Evolutionary conservation across 1,284 basidiomycete genomes (phyloP), one percentile per base, ranked within the genome.

Genomic region (Papiliotrema flavescens): DNA sequence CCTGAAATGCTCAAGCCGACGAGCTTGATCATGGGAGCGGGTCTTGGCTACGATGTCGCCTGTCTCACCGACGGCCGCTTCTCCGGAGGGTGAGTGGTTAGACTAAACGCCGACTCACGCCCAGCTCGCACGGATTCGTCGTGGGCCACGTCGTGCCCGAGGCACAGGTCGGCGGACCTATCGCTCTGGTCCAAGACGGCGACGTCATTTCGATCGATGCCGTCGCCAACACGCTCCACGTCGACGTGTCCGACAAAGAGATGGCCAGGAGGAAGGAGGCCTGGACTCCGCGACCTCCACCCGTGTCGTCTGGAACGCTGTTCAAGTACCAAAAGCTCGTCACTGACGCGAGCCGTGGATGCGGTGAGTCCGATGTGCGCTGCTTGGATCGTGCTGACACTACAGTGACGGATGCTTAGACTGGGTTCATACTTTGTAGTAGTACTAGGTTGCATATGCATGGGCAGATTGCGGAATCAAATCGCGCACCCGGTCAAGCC

Each of bases 21-120:
- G n/a, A 86, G 83, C 57, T 85, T 90, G 45, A 83, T 97, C 62
- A 89, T 93, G 78, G 95, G 95, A 34, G 94, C 94, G 51, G 95
- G 95, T 39, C 81, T 98, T 19, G 87, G 90, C 39, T 84, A 87
- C 57, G 88, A 89, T 50, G 94, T 93, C 2, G 94, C 94, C 1
- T 84, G 96, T 60, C 85, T 98, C 65, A 98, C 95, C 0, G 95
- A 98, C 74, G 95, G 95, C 44, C 85, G 95, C 41, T 98, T 98
- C 82, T 92, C 89, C 28, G 95, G 94, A 51, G 89, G 87, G 85
- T 84, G 54, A 62, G 71, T 65, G 9, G 22, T 26, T 20, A n/a
- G 5, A 24, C 15, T 37, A 7, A 23, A 52, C 15, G 22, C 9
- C 13, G 15, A 22, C 47, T 50, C 17, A 44, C 54, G 26, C 39